phyloP scores from a whole-genome alignment of 768 basidiomycete species.

The Paxillus rubicundulus region DNA sequence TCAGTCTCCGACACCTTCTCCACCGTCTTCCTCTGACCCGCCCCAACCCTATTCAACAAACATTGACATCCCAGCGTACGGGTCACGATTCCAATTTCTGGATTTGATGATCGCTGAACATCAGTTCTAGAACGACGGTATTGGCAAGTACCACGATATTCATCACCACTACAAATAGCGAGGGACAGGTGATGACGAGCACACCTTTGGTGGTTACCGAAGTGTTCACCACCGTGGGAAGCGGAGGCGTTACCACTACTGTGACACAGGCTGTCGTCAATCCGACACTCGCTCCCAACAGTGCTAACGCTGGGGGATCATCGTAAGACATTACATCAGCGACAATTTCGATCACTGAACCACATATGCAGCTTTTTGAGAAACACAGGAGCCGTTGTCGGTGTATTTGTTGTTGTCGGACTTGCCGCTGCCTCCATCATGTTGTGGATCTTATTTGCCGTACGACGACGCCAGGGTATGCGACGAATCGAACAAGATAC shows the following conservation, averaged over 20 bases:
- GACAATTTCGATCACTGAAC: slow-evolving; percentile 2
- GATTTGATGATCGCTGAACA: slow-evolving; percentile 10
- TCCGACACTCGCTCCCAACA: slow-evolving; percentile 62
- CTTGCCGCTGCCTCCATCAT: slow-evolving; percentile 68
- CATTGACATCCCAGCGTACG: slow-evolving; percentile 21
- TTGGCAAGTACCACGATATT: slow-evolving; percentile 49
- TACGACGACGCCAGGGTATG: slow-evolving; percentile 62
- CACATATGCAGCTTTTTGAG: slow-evolving; percentile 66
- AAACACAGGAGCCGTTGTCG: slow-evolving; percentile 88
- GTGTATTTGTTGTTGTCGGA: slow-evolving; percentile 88
- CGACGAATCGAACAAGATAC: slow-evolving; percentile 65
- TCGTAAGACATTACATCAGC: slow-evolving; percentile 43
- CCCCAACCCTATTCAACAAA: slow-evolving; percentile 7
- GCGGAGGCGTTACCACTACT: slow-evolving; percentile 51
- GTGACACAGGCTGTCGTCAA: slow-evolving; percentile 66
- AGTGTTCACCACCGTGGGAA: slow-evolving; percentile 51
- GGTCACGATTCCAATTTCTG: slow-evolving; percentile 17
- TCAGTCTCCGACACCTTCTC: slow-evolving; percentile 8
- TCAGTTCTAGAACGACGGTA: slow-evolving; percentile 45
- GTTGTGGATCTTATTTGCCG: slow-evolving; percentile 68
- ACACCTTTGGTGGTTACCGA: slow-evolving; percentile 60
- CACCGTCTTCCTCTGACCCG: slow-evolving; percentile 3
- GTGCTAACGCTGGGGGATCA: slow-evolving; percentile 37
- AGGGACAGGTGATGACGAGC: slow-evolving; percentile 46
- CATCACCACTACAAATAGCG: slow-evolving; percentile 58